Conservation (phyloP, 2,329 filamentous ascomycete species). For the Colletotrichum gloeosporioides region DNA sequence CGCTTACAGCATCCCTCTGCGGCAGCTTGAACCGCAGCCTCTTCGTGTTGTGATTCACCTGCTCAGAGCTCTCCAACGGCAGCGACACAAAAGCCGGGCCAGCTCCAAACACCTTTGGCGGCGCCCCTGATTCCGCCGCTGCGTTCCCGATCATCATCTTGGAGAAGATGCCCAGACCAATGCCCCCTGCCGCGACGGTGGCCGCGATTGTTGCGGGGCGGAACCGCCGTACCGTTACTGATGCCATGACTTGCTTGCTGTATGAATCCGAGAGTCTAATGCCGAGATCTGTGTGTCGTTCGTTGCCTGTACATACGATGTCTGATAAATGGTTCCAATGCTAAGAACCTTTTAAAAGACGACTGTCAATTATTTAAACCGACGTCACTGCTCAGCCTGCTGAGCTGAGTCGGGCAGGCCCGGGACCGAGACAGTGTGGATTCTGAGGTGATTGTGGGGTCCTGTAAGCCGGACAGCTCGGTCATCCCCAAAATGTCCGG, state of each 20-base stretch:
- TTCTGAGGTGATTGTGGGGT: neutral
- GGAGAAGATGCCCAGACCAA: slow-evolving; percentile 19
- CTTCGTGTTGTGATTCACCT: slow-evolving; percentile 95
- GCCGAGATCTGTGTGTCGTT: neutral
- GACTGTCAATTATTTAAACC: neutral
- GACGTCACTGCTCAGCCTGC: neutral
- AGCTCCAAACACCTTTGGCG: slow-evolving; percentile 32
- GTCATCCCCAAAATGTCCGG: slow-evolving; percentile 22
- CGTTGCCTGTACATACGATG: neutral
- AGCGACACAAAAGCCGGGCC: slow-evolving; percentile 72
- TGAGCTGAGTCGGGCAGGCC: neutral
- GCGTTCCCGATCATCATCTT: slow-evolving; percentile 27
- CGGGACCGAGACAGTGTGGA: neutral
- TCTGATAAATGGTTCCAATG: neutral
- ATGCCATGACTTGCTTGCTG: neutral
- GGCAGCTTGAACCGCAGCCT: slow-evolving; percentile 86
- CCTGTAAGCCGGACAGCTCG: slow-evolving; percentile 1
- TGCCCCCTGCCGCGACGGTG: slow-evolving; percentile 20
- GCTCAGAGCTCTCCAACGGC: slow-evolving; percentile 78
- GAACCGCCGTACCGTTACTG: neutral
- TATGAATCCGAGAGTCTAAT: neutral
- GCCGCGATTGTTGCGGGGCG: slow-evolving; percentile 28
- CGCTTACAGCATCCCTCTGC: slow-evolving; percentile 83
- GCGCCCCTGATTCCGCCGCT: neutral
- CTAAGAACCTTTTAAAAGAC: accelerated